Percentiles rank a stretch among this genome's conserved stretches.
Conservation (phyloP, 306 rosid genomes). For the Trifolium pratense region DNA sequence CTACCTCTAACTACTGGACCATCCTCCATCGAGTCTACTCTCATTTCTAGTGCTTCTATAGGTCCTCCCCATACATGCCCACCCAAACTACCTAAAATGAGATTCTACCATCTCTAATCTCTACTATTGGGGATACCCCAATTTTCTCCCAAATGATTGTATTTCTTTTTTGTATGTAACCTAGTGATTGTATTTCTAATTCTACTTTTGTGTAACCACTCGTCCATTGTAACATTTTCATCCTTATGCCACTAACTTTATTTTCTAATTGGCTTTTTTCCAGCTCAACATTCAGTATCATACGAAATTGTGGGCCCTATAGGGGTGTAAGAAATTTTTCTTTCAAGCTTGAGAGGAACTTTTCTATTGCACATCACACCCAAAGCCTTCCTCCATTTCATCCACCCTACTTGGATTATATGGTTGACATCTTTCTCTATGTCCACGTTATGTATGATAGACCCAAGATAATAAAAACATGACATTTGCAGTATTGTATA, state of each 20-base stretch:
- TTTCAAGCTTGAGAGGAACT: constrained; percentile 11
- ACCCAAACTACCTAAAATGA: constrained; percentile 11
- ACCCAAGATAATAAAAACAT: constrained; percentile 14
- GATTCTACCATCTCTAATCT: neutral
- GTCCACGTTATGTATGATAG: neutral
- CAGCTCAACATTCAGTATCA: constrained; percentile 1
- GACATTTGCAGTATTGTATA: neutral
- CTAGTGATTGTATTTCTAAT: neutral
- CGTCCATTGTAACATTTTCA: neutral
- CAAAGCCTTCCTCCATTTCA: constrained; percentile 7
- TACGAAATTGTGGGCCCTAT: neutral
- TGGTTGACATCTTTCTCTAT: neutral
- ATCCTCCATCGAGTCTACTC: constrained; percentile 3
- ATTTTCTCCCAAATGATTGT: constrained; percentile 8
- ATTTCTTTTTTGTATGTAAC: neutral
- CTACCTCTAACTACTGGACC: constrained; percentile 3
- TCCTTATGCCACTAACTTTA: neutral
- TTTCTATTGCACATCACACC: neutral
- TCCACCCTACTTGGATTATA: neutral
- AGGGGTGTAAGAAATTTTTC: neutral
- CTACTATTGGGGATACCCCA: neutral
- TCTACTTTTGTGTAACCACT: neutral
- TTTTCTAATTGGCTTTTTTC: constrained; percentile 4
- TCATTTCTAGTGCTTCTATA: constrained; percentile 2
- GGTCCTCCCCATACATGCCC: neutral